Evolutionary conservation across 2,329 filamentous ascomycete genomes (phyloP).

Genomic region (Sporothrix variecibatus): DNA sequence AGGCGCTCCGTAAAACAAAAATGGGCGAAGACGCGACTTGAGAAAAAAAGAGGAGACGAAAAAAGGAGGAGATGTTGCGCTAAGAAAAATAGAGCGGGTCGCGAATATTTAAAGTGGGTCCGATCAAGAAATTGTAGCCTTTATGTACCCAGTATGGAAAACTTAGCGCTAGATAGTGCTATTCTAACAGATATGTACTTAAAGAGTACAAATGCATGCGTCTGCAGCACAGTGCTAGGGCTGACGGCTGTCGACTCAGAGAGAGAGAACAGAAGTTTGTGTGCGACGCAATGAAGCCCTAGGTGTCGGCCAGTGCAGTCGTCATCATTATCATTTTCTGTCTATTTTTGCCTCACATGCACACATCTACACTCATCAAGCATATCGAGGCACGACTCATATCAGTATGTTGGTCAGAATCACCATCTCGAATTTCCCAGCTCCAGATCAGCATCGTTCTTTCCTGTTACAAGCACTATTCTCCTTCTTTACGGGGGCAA

Average conservation of each 20-base stretch:
- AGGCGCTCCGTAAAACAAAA: conserved; percentile 8
- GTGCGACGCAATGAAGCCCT: background rate
- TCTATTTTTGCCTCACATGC: background rate
- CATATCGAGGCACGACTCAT: background rate
- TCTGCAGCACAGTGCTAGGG: conserved; percentile 17
- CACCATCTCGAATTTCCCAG: background rate
- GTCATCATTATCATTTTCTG: background rate
- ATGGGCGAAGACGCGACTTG: background rate
- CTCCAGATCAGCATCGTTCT: background rate
- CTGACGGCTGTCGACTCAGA: background rate
- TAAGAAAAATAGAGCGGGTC: conserved; percentile 14
- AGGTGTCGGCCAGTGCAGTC: background rate
- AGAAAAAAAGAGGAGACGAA: background rate
- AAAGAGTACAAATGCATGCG: background rate
- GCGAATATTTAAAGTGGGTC: background rate
- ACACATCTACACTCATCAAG: background rate
- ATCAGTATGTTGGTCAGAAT: background rate
- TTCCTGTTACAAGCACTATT: background rate
- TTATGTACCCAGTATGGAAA: background rate
- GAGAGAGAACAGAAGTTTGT: background rate
- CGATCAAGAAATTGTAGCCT: background rate
- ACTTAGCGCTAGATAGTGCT: background rate
- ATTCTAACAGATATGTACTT: background rate
- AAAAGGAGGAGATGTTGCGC: conserved; percentile 14
- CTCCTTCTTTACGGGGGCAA: background rate